These are phyloP conservation scores for Sugiyamaella qingdaonensis DNA, from an alignment of 805 yeast species.

Conservation along the genomic window DNA sequence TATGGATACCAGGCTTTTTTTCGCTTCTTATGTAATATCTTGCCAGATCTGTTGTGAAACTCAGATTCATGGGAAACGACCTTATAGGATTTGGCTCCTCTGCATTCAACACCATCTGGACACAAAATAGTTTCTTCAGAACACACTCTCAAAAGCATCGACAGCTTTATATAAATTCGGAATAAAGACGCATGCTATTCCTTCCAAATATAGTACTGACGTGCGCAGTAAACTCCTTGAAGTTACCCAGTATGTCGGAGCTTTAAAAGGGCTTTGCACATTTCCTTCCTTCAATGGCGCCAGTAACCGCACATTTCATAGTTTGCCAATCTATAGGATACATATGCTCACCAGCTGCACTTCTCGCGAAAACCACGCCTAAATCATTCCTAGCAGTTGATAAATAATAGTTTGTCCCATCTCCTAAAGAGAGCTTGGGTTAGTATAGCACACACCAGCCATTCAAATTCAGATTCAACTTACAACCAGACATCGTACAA, in stretches of 20 bases:
- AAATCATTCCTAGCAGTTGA: conserved; percentile 86
- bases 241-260: too few species aligned
- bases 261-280: conserved; percentile 78
- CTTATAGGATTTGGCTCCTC: not conserved
- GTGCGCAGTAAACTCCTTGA: too few species aligned
- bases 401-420: conserved; percentile 85
- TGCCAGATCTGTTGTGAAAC: not conserved
- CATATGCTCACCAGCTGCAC: conserved; percentile 70
- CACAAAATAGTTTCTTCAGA: too few species aligned
- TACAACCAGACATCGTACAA: conserved; percentile 70
- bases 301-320: conserved; percentile 76
- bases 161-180: too few species aligned
- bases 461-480: not conserved
- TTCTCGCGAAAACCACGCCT: conserved; percentile 88
- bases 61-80: not conserved
- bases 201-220: too few species aligned
- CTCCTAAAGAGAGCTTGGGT: conserved; percentile 66
- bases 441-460: not conserved
- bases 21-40: not conserved
- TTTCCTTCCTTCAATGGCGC: conserved; percentile 72
- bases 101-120: too few species aligned
- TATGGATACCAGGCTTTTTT: not conserved
- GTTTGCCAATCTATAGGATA: conserved; percentile 94
- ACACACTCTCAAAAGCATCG: too few species aligned
- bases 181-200: too few species aligned